Base-by-base conservation (phyloP, 345 rosid genomes). In the Leavenworthia alabamica region DNA sequence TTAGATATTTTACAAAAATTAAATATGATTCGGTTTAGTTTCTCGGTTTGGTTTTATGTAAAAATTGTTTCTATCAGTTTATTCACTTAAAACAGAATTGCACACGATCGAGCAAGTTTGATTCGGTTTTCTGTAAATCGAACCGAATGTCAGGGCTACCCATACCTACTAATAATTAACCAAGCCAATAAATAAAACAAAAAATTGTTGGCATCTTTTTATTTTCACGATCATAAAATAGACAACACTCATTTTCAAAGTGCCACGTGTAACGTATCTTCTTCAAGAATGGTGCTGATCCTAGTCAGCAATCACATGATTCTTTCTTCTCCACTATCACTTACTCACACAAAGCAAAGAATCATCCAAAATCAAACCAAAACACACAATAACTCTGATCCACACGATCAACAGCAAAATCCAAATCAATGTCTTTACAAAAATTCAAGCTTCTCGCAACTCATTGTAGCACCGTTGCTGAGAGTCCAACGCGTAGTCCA, bases 401-500 rank as follows among this genome's bases (percentile, higher is more conserved):
- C 58, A 23, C 7, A 52, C 48, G 58, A 58, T 39, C 56, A 10
- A 46, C 9, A 43, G 3, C 0, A 23, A 4, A 8, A 13, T 37
- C 4, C 37, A 8, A 16, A 49, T 8, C 53, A 26, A 89, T 86
- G 56, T 77, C 88, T 39, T 82, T 92, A 5, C 98, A 92, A 49
- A 83, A 80, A 67, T 83, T 92, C 68, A 92, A 89, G 88, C 83
- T 83, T 13, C 53, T 92, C 31, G 96, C 98, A 7, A 79, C 89
- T 22, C 95, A 83, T 74, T 92, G 98, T 72, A 78, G 84, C 19
- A 83, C 83, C 39, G 88, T 92, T 1, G 79, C 90, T 0, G 83
- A 82, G 11, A 86, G 95, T 62, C 96, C 98, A 0, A 81, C 90
- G 6, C 43, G 86, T 5, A 89, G 96, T 64, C 96, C 98, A 1